Base-by-base conservation (phyloP, 2,329 filamentous ascomycete species). In the Madurella mycetomatis region DNA sequence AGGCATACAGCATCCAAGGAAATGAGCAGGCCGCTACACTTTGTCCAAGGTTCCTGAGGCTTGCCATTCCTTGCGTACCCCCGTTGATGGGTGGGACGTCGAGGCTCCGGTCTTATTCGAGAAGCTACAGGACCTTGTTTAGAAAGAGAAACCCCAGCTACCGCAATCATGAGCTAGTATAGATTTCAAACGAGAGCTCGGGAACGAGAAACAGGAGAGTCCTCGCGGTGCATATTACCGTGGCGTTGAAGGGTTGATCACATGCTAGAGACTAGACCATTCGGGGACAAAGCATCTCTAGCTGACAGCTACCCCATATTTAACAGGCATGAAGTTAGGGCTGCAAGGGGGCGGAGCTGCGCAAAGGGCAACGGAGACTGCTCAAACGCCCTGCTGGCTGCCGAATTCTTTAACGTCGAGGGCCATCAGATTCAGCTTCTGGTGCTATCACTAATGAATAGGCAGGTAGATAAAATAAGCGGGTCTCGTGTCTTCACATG, bases 401-500 rank as follows among this genome's bases (percentile, higher is more conserved):
- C 25, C 25, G 25, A 25, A 25, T 7, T 25, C 25, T 7, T n/a
- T n/a, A n/a, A 25, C 3, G 25, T 25, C 25, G 25, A n/a, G 31
- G 7, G 17, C 31, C 15, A 41, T 45, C 19, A 45, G 32, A 12
- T 46, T 18, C 8, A 15, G 16, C 34, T 34, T 45, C 17, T 51
- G 47, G 44, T 48, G 19, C 30, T 11, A 32, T 47, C 42, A 30
- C 34, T n/a, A 5, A n/a, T 16, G 18, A 34, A 48, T 31, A 30
- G 32, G 15, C 40, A 41, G 40, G 34, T 4, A 48, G 32, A 18
- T 39, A 41, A 19, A 46, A 12, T 40, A 32, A 53, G 50, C 47
- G 47, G 46, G 49, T 44, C 46, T 32, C 11, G 5, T 25, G 31
- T 37, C 41, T 48, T 58, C 58, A 60, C 56, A 58, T 58, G 58